Conservation (phyloP, 305 asterid species). For the Fraxinus platypoda region DNA sequence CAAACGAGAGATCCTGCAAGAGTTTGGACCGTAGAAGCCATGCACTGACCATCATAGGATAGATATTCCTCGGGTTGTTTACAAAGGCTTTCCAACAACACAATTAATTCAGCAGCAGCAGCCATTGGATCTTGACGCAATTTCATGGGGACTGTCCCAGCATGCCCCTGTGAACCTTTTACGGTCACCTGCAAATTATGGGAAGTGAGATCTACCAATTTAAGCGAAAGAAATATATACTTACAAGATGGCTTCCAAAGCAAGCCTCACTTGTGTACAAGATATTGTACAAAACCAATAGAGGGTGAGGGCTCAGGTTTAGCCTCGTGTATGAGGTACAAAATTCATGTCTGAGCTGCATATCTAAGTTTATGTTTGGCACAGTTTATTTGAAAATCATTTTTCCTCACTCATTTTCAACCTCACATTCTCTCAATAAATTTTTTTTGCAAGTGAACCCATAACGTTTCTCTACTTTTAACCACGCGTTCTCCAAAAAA, state of each 20-base stretch:
- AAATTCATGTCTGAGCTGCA: not conserved
- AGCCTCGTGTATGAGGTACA: not conserved
- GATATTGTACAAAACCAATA: not conserved
- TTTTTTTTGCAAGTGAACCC: not conserved
- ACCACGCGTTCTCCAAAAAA: not conserved
- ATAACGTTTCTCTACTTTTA: not conserved
- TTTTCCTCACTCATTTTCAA: not conserved
- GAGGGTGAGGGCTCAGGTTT: not conserved
- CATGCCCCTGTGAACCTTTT: slow-evolving; percentile 97
- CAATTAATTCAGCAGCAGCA: slow-evolving; percentile 90
- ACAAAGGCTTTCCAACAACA: slow-evolving; percentile 79
- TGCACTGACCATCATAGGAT: slow-evolving; percentile 70
- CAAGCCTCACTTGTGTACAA: not conserved
- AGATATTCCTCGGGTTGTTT: slow-evolving; percentile 76
- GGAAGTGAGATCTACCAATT: not conserved
- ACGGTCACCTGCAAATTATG: slow-evolving; percentile 65
- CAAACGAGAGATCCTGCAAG: slow-evolving; percentile 94
- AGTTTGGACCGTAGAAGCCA: slow-evolving; percentile 51
- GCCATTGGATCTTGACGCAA: slow-evolving; percentile 98
- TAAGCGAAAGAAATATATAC: not conserved
- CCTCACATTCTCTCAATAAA: not conserved
- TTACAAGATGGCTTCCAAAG: slow-evolving; percentile 3
- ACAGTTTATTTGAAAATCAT: not conserved
- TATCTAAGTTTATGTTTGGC: not conserved
- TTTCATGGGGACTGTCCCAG: slow-evolving; percentile 94